Conservation (phyloP, 768 basidiomycete genomes). For the Mycena pura region DNA sequence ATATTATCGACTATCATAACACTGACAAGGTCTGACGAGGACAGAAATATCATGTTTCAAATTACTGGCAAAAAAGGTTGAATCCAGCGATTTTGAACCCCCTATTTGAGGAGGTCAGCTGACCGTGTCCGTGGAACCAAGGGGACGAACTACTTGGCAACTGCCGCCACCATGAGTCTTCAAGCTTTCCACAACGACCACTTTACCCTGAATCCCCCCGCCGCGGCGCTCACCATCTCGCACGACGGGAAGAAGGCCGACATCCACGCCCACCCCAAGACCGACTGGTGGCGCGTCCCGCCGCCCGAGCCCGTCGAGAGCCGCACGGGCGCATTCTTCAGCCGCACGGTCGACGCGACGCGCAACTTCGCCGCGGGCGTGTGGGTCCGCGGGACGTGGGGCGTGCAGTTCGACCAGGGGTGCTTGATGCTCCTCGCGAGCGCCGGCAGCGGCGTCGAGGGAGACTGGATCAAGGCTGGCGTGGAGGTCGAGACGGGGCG, state of each 20-base stretch:
- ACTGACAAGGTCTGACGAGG: no score
- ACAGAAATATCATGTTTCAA: no score
- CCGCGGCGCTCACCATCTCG: slow-evolving; percentile 16
- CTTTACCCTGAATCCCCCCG: slow-evolving; percentile 18
- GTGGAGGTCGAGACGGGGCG: slow-evolving; percentile 17
- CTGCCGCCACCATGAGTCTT: no score
- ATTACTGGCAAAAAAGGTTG: no score
- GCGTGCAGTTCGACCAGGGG: slow-evolving; percentile 20
- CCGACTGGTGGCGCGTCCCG: slow-evolving; percentile 22
- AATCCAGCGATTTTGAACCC: no score
- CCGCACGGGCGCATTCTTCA: slow-evolving; percentile 18
- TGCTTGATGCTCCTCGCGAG: slow-evolving; percentile 23
- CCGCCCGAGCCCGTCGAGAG: slow-evolving; percentile 18
- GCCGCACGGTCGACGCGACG: slow-evolving; percentile 14
- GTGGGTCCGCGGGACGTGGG: slow-evolving; percentile 21
- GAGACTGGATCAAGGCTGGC: slow-evolving; percentile 22
- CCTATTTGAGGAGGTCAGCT: no score
- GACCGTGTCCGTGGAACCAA: no score
- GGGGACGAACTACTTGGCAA: no score
- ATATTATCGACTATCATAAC: no score
- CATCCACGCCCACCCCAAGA: slow-evolving; percentile 11
- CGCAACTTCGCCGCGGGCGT: slow-evolving; percentile 20
- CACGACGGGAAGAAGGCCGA: slow-evolving; percentile 10
- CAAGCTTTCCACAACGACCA: slow-evolving; percentile 4
- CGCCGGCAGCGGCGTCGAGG: slow-evolving; percentile 1